Percentiles rank a stretch among this genome's conserved stretches.
phyloP scores from a whole-genome alignment of 108 stramenopile genomes.

The Discostella stelligeroides region DNA sequence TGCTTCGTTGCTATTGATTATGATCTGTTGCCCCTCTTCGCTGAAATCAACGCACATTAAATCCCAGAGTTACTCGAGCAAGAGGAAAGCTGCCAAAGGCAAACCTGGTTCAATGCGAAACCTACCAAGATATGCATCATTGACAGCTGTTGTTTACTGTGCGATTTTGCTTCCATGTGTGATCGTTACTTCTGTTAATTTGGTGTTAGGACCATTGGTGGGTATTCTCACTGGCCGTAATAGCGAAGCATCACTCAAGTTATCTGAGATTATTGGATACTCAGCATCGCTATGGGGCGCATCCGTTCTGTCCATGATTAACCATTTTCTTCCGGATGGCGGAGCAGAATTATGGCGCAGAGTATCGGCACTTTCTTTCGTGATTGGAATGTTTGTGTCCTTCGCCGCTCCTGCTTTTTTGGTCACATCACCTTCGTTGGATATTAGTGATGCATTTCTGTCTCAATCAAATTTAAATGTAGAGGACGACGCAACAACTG shows the following conservation, averaged over 20 bases:
- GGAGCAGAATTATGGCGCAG: slow-evolving; percentile 77
- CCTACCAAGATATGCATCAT: slow-evolving; percentile 39
- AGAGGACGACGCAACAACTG: slow-evolving; percentile 35
- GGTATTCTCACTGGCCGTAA: slow-evolving; percentile 54
- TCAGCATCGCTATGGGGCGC: slow-evolving; percentile 71
- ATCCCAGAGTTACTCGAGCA: slow-evolving; percentile 20
- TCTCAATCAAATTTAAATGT: slow-evolving; percentile 28
- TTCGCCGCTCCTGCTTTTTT: slow-evolving; percentile 72
- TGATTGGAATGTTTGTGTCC: slow-evolving; percentile 67
- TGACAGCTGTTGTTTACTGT: slow-evolving; percentile 52
- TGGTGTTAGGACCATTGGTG: slow-evolving; percentile 62
- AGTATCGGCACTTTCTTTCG: slow-evolving; percentile 57
- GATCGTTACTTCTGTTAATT: slow-evolving; percentile 55
- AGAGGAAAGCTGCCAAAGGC: slow-evolving; percentile 45
- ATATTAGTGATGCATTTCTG: slow-evolving; percentile 55
- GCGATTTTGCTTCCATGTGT: slow-evolving; percentile 59
- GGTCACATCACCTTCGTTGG: slow-evolving; percentile 25
- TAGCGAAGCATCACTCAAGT: slow-evolving; percentile 54
- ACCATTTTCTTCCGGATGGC: slow-evolving; percentile 78
- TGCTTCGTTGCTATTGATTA: slow-evolving; percentile 51
- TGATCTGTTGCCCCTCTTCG: slow-evolving; percentile 56
- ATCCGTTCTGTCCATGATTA: slow-evolving; percentile 68
- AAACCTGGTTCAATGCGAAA: slow-evolving; percentile 15
- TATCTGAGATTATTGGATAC: slow-evolving; percentile 70
- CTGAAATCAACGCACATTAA: slow-evolving; percentile 66